Evolutionary conservation across 768 basidiomycete genomes (phyloP).

Genomic region (Leccinum subgranulosum): DNA sequence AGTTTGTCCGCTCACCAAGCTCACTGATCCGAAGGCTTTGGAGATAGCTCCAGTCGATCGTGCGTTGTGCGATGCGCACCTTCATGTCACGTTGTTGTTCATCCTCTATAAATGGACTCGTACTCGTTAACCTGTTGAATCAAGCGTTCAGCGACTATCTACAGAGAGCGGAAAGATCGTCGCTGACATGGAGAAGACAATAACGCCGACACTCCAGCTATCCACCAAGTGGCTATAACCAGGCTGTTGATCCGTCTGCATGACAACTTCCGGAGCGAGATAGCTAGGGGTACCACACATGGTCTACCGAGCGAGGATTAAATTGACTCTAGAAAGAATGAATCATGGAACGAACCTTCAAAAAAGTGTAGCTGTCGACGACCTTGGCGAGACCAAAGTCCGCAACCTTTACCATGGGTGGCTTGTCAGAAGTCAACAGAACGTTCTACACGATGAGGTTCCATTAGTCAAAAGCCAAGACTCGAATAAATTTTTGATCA

Average conservation of each 20-base stretch:
- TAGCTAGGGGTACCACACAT: constrained; percentile 98
- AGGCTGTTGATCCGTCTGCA: constrained; percentile 44
- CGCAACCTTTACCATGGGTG: constrained; percentile 82
- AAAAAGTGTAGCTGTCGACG: constrained; percentile 74
- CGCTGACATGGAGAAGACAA: constrained; percentile 84
- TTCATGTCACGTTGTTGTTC: constrained; percentile 58
- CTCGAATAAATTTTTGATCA: not conserved
- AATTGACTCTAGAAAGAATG: not conserved
- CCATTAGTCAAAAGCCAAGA: constrained; percentile 7
- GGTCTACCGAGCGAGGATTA: constrained; percentile 45
- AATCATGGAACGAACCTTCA: constrained; percentile 49
- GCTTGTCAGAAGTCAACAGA: constrained; percentile 67
- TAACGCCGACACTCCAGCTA: constrained; percentile 95
- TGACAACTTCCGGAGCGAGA: constrained; percentile 89
- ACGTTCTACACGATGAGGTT: constrained; percentile 54
- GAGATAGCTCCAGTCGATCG: constrained; percentile 61
- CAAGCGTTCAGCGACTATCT: not conserved
- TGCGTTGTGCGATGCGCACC: constrained; percentile 54
- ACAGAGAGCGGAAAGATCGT: not conserved
- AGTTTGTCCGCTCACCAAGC: constrained; percentile 39
- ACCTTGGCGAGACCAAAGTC: constrained; percentile 96
- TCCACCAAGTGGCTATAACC: constrained; percentile 92
- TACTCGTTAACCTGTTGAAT: constrained; percentile 64
- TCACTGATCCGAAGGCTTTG: constrained; percentile 36
- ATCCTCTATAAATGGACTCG: constrained; percentile 79